Conservation (phyloP, 495 filamentous ascomycete species). For the Hypomontagnella monticulosa region DNA sequence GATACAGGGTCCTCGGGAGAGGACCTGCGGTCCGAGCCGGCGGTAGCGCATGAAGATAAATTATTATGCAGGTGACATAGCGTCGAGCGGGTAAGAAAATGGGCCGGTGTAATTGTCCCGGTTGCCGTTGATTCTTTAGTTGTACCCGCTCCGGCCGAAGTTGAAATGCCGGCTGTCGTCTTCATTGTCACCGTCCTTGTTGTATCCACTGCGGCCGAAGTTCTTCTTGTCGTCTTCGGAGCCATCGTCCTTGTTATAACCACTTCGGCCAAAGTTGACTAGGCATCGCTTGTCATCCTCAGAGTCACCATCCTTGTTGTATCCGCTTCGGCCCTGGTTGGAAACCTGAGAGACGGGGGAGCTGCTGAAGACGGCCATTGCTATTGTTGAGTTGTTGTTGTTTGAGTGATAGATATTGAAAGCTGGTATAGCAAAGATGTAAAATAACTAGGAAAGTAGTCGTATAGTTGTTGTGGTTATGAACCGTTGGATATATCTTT, state of each 20-base stretch:
- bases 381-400: constrained; percentile 29
- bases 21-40: not conserved
- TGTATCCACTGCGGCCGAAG: constrained; percentile 61
- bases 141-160: constrained; percentile 61
- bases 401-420: not conserved
- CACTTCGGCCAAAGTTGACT: constrained; percentile 62
- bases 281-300: constrained; percentile 36
- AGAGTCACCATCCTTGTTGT: constrained; percentile 47
- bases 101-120: not conserved
- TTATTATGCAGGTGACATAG: constrained; percentile 14
- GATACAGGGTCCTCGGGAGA: constrained; percentile 6
- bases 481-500: not conserved
- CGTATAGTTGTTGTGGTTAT: not conserved
- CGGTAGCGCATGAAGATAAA: constrained; percentile 2
- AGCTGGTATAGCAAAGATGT: constrained; percentile 5
- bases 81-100: constrained; percentile 8
- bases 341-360: constrained; percentile 24
- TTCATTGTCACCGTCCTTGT: constrained; percentile 56
- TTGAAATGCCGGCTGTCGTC: constrained; percentile 49
- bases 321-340: constrained; percentile 48
- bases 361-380: constrained; percentile 56
- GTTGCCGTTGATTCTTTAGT: constrained; percentile 46
- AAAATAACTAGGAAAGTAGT: constrained; percentile 10
- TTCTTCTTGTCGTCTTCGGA: constrained; percentile 48
- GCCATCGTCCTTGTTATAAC: constrained; percentile 58